phyloP scores from a whole-genome alignment of 2,329 filamentous ascomycete species.

The Parastagonospora nodorum region DNA sequence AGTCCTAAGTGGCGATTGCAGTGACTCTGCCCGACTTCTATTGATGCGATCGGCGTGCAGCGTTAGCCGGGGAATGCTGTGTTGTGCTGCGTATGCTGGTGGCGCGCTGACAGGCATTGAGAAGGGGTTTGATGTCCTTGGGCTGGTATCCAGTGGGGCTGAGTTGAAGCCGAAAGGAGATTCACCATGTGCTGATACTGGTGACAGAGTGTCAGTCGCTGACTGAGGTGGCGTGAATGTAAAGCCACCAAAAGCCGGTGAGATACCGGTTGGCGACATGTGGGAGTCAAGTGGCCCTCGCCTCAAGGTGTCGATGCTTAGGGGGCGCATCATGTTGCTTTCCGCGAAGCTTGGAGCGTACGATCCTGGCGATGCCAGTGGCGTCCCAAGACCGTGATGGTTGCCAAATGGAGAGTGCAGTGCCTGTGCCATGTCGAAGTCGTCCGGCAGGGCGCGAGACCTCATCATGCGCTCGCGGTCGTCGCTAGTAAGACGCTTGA shows the following conservation, averaged over 20 bases:
- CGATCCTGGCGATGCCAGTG: constrained; percentile 53
- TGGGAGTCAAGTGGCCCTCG: constrained; percentile 68
- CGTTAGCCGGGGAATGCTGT: constrained; percentile 50
- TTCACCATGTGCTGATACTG: constrained; percentile 49
- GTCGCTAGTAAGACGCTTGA: constrained; percentile 65
- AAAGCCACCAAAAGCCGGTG: constrained; percentile 69
- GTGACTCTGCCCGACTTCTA: constrained; percentile 49
- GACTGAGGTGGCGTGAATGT: constrained; percentile 64
- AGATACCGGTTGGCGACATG: constrained; percentile 69
- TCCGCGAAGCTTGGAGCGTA: constrained; percentile 50
- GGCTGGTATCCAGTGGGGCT: constrained; percentile 41
- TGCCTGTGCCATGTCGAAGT: constrained; percentile 65
- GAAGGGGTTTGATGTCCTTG: constrained; percentile 48
- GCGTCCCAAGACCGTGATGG: constrained; percentile 52
- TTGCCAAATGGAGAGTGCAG: constrained; percentile 60
- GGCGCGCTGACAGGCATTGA: constrained; percentile 40
- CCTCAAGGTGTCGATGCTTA: constrained; percentile 71
- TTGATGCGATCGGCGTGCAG: constrained; percentile 50
- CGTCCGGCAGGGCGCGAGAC: constrained; percentile 63
- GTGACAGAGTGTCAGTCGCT: constrained; percentile 54
- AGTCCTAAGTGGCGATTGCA: constrained; percentile 51
- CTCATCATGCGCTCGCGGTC: constrained; percentile 66
- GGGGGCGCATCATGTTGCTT: constrained; percentile 67
- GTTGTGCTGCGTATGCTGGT: constrained; percentile 44
- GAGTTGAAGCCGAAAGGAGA: constrained; percentile 49